Percentiles rank a stretch among this genome's conserved stretches.
Conservation (phyloP, 176 grass and related monocot genomes). For the Puccinellia tenuiflora region DNA sequence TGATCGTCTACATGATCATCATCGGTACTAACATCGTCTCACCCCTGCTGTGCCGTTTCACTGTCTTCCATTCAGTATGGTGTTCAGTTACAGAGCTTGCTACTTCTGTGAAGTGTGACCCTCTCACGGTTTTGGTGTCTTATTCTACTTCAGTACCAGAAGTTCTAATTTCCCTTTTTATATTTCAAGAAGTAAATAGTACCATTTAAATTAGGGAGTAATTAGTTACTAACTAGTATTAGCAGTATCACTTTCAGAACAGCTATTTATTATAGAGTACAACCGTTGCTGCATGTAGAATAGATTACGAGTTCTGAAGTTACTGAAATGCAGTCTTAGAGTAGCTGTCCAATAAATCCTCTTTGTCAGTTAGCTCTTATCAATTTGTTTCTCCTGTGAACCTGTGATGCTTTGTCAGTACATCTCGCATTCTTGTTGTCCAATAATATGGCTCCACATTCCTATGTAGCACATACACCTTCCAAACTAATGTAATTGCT, state of each 20-base stretch:
- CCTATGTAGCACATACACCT: background rate
- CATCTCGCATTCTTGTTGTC: background rate
- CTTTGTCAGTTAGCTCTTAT: background rate
- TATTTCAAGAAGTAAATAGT: too few species aligned
- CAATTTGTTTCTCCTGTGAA: background rate
- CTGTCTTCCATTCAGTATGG: background rate
- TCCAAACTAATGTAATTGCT: too few species aligned
- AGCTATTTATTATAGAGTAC: background rate
- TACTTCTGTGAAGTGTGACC: background rate
- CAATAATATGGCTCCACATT: background rate
- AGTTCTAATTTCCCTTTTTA: background rate
- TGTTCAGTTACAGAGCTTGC: background rate
- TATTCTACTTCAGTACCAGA: too few species aligned
- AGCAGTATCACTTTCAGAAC: background rate
- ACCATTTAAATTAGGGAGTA: background rate
- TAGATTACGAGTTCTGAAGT: background rate
- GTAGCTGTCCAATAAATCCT: background rate
- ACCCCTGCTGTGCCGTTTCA: too few species aligned
- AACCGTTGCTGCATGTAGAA: background rate
- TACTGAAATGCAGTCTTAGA: background rate
- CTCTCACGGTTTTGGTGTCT: background rate
- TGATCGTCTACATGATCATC: slow-evolving; percentile 99
- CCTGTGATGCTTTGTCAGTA: background rate
- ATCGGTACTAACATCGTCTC: too few species aligned
- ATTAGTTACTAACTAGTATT: too few species aligned